Conservation (phyloP, 176 grass and related monocot genomes). For the Tuctoria greenei region DNA sequence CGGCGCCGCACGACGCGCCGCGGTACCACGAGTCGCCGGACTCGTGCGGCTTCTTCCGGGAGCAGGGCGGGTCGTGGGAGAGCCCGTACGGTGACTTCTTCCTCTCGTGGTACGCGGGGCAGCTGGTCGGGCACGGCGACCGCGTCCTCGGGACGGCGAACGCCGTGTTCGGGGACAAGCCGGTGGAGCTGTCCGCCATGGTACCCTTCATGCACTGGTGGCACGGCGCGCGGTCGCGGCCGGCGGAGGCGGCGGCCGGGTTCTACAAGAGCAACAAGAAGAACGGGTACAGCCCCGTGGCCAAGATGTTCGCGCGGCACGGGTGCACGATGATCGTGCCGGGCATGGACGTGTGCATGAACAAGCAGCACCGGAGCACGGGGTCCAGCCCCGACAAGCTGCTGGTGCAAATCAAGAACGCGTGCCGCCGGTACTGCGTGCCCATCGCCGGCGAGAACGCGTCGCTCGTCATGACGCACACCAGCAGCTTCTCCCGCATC, state of each 20-base stretch:
- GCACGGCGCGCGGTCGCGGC: constrained; percentile 61
- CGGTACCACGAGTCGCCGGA: constrained; percentile 56
- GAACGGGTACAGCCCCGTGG: constrained; percentile 68
- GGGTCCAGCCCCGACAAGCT: constrained; percentile 60
- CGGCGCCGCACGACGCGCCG: constrained; percentile 64
- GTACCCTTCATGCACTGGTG: constrained; percentile 75
- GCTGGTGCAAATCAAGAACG: constrained; percentile 61
- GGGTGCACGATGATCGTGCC: constrained; percentile 65
- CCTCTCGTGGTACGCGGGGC: constrained; percentile 83
- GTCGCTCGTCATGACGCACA: constrained; percentile 42
- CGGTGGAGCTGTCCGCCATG: constrained; percentile 67
- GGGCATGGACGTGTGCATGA: constrained; percentile 63
- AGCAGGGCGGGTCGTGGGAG: constrained; percentile 68
- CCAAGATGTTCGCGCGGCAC: constrained; percentile 61
- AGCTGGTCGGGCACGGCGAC: constrained; percentile 67
- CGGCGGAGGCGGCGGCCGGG: constrained; percentile 66
- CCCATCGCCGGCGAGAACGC: constrained; percentile 74
- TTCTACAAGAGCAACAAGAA: constrained; percentile 57
- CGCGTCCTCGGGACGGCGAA: constrained; percentile 54
- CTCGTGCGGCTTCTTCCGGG: constrained; percentile 60
- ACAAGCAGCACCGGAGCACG: constrained; percentile 45
- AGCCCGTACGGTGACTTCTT: constrained; percentile 80
- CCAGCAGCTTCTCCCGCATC: constrained; percentile 54
- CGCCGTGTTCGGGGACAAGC: constrained; percentile 48
- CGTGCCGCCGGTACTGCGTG: constrained; percentile 51